Base-by-base conservation (phyloP, 23 red algal genomes). In the Porphyridium purpureum region DNA sequence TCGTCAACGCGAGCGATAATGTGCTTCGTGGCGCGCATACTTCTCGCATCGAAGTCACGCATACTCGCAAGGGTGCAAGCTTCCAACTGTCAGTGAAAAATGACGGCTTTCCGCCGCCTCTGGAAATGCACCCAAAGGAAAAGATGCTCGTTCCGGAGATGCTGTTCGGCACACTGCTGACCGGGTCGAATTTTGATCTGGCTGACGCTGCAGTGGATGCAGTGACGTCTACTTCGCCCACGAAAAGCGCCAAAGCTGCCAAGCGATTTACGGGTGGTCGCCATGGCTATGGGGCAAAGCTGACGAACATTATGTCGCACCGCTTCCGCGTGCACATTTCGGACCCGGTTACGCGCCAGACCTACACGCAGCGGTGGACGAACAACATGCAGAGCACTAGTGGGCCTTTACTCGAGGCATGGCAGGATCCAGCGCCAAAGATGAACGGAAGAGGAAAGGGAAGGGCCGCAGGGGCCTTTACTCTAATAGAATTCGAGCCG, bases 201-300 rank as follows among this genome's bases (percentile, higher is more conserved):
- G 19, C 44, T 1, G 44, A 2, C 6, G 44, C 44, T 15, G 44
- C 44, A 22, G 6, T 5, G 44, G 53, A 15, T 2, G 0, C 53
- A 5, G 0, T 24, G 28, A 2, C 44, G 9, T 15, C 17, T 1
- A 5, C 17, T 48, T 3, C 44, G 19, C 17, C 44, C 6, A 9
- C 14, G 0, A 22, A 3, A 15, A 48, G 3, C 44, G 9, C 44
- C 4, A 40, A 19, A 14, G 44, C 44, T 15, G 53, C 17, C 53
- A 35, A 52, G 57, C 52, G 63, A 11, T 20, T 56, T 20, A 67
- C 63, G 9, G 72, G 60, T 21, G 72, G 72, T 14, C 56, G 72
- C 1, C 60, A 78, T 29, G 72, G 72, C 4, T 78, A 78, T 47
- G 72, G 72, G 5, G 72, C 72, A 8, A 78, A 78, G 59, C 51